Percentiles rank a stretch among this genome's conserved stretches.
phyloP scores from a whole-genome alignment of 164 flowering plant species.

The Taxillus chinensis region DNA sequence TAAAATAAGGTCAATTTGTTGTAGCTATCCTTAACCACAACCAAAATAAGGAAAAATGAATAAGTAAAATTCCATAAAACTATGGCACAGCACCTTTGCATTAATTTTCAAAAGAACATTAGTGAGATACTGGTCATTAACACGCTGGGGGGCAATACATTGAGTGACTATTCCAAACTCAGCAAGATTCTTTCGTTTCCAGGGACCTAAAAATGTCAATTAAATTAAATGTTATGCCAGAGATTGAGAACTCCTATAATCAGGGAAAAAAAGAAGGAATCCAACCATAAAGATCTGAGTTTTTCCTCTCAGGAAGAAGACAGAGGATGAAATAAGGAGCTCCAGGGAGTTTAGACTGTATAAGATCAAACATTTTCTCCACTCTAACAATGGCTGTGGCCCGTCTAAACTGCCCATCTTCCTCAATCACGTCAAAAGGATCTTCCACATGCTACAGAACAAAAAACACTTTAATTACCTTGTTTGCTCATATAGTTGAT shows the following conservation, averaged over 20 bases:
- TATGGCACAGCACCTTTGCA: conserved; percentile 26
- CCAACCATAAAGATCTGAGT: conserved; percentile 58
- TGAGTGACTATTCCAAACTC: conserved; percentile 83
- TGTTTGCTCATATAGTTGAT: too few relatives aligned
- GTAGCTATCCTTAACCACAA: not conserved
- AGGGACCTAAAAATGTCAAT: conserved; percentile 31
- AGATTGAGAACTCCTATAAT: not conserved
- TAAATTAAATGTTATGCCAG: not conserved
- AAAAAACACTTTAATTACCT: not conserved
- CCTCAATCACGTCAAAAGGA: conserved; percentile 47
- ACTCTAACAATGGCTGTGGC: conserved; percentile 43
- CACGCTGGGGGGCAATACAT: conserved; percentile 67
- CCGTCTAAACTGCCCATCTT: conserved; percentile 28
- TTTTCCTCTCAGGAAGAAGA: conserved; percentile 50
- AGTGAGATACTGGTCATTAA: conserved; percentile 64
- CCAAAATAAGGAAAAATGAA: not conserved
- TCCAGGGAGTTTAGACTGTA: conserved; percentile 41
- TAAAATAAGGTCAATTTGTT: not conserved
- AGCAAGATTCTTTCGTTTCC: conserved; percentile 59
- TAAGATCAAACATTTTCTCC: conserved; percentile 49
- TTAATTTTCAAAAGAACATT: conserved; percentile 60
- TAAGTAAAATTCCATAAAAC: not conserved
- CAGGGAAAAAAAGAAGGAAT: not conserved
- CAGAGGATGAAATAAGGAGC: conserved; percentile 54
- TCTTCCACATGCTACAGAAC: conserved; percentile 23